Evolutionary conservation across 352 stramenopile species (phyloP), one percentile per base, ranked within the genome.

Genomic region (Phytopythium chamaehyphon): DNA sequence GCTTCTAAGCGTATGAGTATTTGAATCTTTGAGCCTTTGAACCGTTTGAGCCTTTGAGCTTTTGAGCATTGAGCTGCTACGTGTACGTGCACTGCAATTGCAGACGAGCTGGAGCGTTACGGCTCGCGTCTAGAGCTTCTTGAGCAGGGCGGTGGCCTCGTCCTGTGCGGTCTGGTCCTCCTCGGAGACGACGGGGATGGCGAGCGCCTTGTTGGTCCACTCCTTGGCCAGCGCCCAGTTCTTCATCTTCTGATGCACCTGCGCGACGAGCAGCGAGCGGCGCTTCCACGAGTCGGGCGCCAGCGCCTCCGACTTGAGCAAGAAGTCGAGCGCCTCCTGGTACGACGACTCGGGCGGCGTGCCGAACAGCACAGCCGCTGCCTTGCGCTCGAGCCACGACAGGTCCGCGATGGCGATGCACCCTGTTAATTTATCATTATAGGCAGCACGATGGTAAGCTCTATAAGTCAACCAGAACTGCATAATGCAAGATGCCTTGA

Each of bases 381-480:
- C 76, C 57, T 93, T 90, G 57, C 84, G 82, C 67, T 92, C 78
- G 39, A 94, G 62, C 86, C 86, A 96, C 59, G 76, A 87, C 28
- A 96, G 65, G 37, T 93, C 83, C 1, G 86, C 65, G 52, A 96
- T 90, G 22, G 79, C 73, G 40, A 93, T 86, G 63, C 83, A 93
- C 86, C 82, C 66, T 74, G 18, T 14, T 19, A 6, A 24, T 12
- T 26, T 7, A 7, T 5, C 16, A 45, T 5, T 10, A 9, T 10
- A 33, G 5, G 28, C 28, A 5, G 9, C 28, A 33, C 28, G 28
- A 33, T 33, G 28, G 28, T 33, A 5, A 33, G 28, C 5, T 33
- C 28, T 9, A 33, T 5, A 5, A 33, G 28, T 9, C n/a, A n/a
- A n/a, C n/a, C n/a, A n/a, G n/a, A n/a, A n/a, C n/a, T n/a, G n/a